phyloP scores from a whole-genome alignment of 768 basidiomycete species.

The Kwoniella heveanensis region DNA sequence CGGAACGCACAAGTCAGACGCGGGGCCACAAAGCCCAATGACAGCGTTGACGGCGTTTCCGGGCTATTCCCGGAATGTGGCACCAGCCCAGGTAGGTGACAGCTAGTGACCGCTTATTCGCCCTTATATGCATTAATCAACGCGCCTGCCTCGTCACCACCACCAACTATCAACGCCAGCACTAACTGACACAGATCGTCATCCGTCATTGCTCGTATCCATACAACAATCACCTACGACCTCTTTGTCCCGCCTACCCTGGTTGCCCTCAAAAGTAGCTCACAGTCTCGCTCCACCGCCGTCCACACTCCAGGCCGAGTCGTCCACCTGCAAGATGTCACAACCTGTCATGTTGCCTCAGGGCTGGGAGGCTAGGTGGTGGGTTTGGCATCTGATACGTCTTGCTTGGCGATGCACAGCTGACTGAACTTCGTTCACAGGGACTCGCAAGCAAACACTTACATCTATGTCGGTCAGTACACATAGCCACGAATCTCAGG shows the following conservation, averaged over 20 bases:
- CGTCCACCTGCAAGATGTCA: constrained; percentile 9
- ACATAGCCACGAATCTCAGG: no score
- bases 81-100: no score
- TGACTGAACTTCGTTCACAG: constrained; percentile 57
- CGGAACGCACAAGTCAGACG: neutral
- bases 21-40: constrained; percentile 11
- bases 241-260: neutral
- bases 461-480: constrained; percentile 81
- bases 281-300: neutral
- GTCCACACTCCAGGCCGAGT: neutral
- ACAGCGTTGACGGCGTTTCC: neutral
- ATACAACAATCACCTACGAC: neutral
- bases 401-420: neutral
- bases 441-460: constrained; percentile 77
- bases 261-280: neutral
- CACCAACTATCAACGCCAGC: neutral
- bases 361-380: constrained; percentile 95
- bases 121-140: neutral
- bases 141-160: constrained; percentile 22
- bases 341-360: constrained; percentile 64
- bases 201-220: neutral
- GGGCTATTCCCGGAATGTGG: constrained; percentile 20
- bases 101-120: neutral
- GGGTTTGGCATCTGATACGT: constrained; percentile 44
- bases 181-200: no score